A percentile compares a stretch with the other conserved stretches of the same genome.
Conservation (phyloP, 208 protist genomes). For the Vickermania spadyakhi region DNA sequence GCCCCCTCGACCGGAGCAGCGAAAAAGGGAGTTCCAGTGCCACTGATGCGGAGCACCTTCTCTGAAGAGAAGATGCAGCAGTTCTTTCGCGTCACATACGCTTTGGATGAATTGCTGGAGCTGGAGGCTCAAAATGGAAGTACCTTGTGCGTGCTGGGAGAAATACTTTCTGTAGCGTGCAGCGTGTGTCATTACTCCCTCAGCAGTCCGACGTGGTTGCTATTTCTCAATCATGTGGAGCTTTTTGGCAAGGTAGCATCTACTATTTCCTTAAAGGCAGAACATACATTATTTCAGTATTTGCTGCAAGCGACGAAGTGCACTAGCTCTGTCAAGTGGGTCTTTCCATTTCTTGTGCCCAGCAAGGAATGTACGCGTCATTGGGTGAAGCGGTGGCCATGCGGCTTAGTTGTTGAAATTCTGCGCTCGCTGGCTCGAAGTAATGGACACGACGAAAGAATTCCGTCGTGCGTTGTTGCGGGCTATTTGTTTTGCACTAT, state of each 20-base stretch:
- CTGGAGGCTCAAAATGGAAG: too few relatives aligned
- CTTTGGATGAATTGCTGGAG: not conserved
- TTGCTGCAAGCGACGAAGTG: not conserved
- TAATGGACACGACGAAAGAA: too few relatives aligned
- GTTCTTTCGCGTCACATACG: not conserved
- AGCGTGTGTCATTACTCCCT: too few relatives aligned
- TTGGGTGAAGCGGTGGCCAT: not conserved
- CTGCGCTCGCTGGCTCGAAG: too few relatives aligned
- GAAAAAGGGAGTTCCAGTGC: too few relatives aligned
- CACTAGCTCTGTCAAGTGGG: not conserved
- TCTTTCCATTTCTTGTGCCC: not conserved
- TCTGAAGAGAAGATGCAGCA: not conserved
- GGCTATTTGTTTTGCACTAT: too few relatives aligned
- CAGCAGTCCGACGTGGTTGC: not conserved
- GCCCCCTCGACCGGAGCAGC: too few relatives aligned
- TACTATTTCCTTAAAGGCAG: not conserved
- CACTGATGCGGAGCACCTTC: too few relatives aligned
- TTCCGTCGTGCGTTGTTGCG: too few relatives aligned
- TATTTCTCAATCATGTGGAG: not conserved
- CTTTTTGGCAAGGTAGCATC: not conserved
- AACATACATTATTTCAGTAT: not conserved
- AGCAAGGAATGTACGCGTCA: not conserved
- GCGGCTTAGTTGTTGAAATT: not conserved
- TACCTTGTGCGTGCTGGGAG: too few relatives aligned
- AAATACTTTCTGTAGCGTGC: too few relatives aligned